Evolutionary conservation across 2,329 filamentous ascomycete species (phyloP), one percentile per base, ranked within the genome.

Genomic region (Aureobasidium vineae): DNA sequence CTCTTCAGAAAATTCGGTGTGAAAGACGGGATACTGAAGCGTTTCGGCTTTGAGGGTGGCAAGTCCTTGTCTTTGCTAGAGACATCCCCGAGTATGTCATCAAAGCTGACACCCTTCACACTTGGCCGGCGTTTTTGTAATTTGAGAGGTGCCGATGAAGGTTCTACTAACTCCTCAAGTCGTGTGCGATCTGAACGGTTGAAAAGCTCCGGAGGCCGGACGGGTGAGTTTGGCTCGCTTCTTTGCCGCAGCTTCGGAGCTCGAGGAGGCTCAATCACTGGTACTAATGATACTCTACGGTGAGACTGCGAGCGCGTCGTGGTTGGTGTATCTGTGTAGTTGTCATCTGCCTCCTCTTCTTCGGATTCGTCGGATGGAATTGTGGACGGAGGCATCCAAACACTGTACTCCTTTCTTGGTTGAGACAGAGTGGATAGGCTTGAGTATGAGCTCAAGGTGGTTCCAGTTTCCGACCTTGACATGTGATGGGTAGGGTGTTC

Each of bases 361-460:
- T 75, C 75, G 43, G 73, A 72, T 15, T 73, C 68, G 8, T 72
- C 68, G 40, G 71, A 70, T 67, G 77, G 72, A 11, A 73, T 69
- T 47, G 79, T 77, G 4, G 78, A 79, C 3, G 75, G 72, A 31
- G 81, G 81, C 72, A 82, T 75, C 81, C 81, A 83, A 15, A 83
- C 81, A 61, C 77, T 81, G 71, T 80, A 83, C 54, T 77, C 77
- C 69, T 78, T 79, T 65, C 74, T 69, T 16, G 71, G 70, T 16
- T 57, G 52, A 47, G 67, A 68, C 52, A 70, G 69, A 45, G 69
- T 69, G 16, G 71, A 68, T n/a, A 45, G 36, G 61, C 69, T 68
- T 50, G 71, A 67, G 65, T 71, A 73, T 69, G 72, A 73, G 19
- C 57, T 67, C 60, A 63, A 52, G 1, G 57, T 49, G 10, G 59